Base-by-base conservation (phyloP, 2,329 filamentous ascomycete genomes). In the Xylariaceae sp. region DNA sequence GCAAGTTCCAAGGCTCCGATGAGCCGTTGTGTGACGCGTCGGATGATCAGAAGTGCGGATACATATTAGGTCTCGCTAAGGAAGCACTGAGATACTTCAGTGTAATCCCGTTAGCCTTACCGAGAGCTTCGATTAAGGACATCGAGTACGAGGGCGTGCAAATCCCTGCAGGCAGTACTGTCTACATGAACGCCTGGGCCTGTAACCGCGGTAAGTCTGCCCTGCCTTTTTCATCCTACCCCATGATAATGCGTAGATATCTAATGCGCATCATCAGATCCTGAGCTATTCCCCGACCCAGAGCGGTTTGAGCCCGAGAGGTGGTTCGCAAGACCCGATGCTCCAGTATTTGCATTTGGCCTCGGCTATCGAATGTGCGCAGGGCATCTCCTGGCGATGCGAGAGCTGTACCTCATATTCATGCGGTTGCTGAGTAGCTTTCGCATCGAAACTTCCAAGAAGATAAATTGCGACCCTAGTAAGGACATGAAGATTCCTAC, bases 11-110 rank as follows among this genome's bases (percentile, higher is more conserved):
- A 46, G 65, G 61, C 16, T 67, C 66, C 1, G 79, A 85, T 70
- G 81, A 84, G 56, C 84, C 85, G 0, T n/a, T 64, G 2, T 64
- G 62, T 33, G 74, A 90, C 58, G 85, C 86, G 41, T 87, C 92
- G 54, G 88, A 89, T n/a, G 94, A 90, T 88, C 84, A 87, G 64
- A 83, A 80, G 63, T 92, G 89, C 58, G 85, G 87, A 0, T 95
- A 92, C 71, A 78, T 95, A 58, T 90, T 88, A 0, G 90, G 90
- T 0, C 74, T 95, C 5, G 88, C 90, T 59, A 92, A 92, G 68
- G 91, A 95, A 69, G 86, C 88, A 1, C 79, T 94, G 0, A 84
- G 91, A 23, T 94, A 85, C 78, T 94, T 87, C 82, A 89, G 87
- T 2, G 90, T 94, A 26, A 90, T 93, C 62, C 89, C 90, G 2